phyloP scores from a whole-genome alignment of 345 rosid genomes.

The Theobroma cacao region DNA sequence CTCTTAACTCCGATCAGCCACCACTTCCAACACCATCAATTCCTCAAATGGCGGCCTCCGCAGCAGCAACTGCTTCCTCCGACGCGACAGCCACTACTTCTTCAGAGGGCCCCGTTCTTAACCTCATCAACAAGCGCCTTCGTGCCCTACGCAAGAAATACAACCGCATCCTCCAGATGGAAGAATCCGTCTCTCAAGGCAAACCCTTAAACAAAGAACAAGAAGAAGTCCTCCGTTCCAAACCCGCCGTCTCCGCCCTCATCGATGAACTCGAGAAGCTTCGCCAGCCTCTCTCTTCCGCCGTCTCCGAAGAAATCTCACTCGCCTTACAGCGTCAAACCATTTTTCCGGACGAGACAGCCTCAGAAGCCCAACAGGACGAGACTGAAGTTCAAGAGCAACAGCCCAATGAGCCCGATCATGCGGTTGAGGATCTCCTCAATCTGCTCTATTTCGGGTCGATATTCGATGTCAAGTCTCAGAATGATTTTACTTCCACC shows the following conservation, averaged over 20 bases:
- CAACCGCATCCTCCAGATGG: slow-evolving; percentile 84
- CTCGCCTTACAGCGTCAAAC: slow-evolving; percentile 33
- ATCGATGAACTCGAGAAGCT: slow-evolving; percentile 94
- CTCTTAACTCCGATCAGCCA: background rate
- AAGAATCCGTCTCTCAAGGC: slow-evolving; percentile 74
- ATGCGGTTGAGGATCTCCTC: slow-evolving; percentile 58
- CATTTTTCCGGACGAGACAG: slow-evolving; percentile 12
- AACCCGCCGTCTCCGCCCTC: slow-evolving; percentile 54
- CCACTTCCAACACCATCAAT: background rate
- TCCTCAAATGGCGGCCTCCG: slow-evolving; percentile 25
- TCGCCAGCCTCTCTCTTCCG: slow-evolving; percentile 58
- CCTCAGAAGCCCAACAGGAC: slow-evolving; percentile 5
- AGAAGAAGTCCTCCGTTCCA: slow-evolving; percentile 80
- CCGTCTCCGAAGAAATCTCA: slow-evolving; percentile 69
- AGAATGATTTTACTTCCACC: slow-evolving; percentile 70
- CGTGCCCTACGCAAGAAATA: slow-evolving; percentile 85
- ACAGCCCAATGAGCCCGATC: slow-evolving; percentile 15
- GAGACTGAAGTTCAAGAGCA: background rate
- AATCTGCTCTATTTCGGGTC: slow-evolving; percentile 79
- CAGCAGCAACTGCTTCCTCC: slow-evolving; percentile 33
- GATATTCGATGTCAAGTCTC: slow-evolving; percentile 76
- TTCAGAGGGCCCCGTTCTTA: slow-evolving; percentile 79
- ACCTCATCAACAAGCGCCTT: slow-evolving; percentile 82
- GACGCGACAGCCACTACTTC: slow-evolving; percentile 39
- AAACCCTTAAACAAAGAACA: slow-evolving; percentile 83